phyloP scores from a whole-genome alignment of 179 eudicot genomes.

The Spinacia oleracea region DNA sequence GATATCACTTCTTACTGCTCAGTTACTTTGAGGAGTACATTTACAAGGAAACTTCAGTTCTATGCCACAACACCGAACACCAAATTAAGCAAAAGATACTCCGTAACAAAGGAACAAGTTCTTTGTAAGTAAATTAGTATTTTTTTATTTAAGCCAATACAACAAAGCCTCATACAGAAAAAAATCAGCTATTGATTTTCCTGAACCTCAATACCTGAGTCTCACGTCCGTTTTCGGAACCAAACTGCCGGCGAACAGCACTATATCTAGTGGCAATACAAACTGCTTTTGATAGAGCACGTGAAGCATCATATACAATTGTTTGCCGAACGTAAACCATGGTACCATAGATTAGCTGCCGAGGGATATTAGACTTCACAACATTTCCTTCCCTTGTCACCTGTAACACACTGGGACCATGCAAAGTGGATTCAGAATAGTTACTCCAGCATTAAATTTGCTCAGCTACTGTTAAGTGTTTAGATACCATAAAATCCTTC shows the following conservation, averaged over 20 bases:
- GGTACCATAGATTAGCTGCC: constrained; percentile 90
- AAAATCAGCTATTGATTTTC: not conserved
- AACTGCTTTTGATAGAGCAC: constrained; percentile 85
- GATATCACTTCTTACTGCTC: too few relatives aligned
- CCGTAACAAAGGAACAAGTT: constrained; percentile 11
- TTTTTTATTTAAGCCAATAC: not conserved
- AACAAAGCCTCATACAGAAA: not conserved
- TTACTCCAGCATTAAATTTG: not conserved
- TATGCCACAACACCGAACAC: not conserved
- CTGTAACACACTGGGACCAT: constrained; percentile 56
- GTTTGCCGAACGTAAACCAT: constrained; percentile 88
- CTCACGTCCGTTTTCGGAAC: constrained; percentile 81
- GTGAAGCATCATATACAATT: constrained; percentile 88
- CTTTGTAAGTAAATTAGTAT: not conserved
- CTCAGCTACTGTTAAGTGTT: not conserved
- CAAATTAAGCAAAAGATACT: not conserved
- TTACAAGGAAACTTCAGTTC: not conserved
- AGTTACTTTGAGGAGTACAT: too few relatives aligned
- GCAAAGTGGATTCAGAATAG: constrained; percentile 13
- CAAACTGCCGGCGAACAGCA: constrained; percentile 95
- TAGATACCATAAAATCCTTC: not conserved
- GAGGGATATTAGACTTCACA: constrained; percentile 75
- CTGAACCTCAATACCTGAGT: constrained; percentile 62
- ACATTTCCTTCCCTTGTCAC: constrained; percentile 88
- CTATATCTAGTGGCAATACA: constrained; percentile 96